phyloP scores from a whole-genome alignment of 2,329 filamentous ascomycete species.

The Venturia nashicola region DNA sequence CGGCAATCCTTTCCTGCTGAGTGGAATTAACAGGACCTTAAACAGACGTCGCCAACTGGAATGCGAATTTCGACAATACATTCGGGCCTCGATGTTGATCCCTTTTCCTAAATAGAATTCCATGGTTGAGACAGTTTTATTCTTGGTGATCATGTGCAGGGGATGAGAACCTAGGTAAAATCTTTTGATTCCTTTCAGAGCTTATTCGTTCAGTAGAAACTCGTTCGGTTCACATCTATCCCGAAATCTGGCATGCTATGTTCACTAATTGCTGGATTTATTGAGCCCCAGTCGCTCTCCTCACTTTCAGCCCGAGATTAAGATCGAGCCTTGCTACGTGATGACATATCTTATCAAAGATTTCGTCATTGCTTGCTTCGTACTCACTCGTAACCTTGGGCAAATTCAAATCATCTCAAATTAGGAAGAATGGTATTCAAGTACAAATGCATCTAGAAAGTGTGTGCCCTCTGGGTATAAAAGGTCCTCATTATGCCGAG shows the following conservation, averaged over 20 bases:
- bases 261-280: no score
- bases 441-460: neutral
- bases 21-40: neutral
- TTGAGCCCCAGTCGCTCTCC: no score
- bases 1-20: neutral
- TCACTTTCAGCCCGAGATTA: no score
- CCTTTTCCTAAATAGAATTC: neutral
- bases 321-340: no score
- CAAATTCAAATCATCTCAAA: neutral
- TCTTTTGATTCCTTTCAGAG: no score
- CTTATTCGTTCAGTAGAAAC: no score
- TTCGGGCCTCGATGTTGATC: neutral
- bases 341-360: no score
- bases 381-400: no score
- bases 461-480: neutral
- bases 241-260: no score
- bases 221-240: no score
- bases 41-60: neutral
- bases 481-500: neutral
- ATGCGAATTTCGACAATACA: neutral
- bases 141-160: neutral
- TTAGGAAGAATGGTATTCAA: neutral
- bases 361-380: no score
- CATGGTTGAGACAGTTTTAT: neutral
- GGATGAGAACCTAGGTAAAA: no score